Base-by-base conservation (phyloP, 1,284 basidiomycete genomes). In the Cryptococcus sp. region DNA sequence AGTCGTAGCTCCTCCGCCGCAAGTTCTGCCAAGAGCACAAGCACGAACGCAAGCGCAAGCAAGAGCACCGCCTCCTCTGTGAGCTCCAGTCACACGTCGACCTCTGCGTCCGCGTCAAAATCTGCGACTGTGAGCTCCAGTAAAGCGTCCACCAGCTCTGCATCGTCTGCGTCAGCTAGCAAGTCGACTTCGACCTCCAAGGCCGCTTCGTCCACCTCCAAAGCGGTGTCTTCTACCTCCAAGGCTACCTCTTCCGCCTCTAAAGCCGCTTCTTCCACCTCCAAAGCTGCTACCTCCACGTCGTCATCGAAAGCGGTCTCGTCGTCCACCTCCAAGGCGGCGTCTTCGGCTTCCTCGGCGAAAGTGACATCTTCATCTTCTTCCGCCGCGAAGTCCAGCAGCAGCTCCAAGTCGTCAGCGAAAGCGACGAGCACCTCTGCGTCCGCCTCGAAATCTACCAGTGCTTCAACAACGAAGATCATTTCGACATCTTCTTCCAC, bases 51-150 rank as follows among this genome's bases (percentile, higher is more conserved):
- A 2, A 35, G 30, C 30, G 30, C 30, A 13, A 35, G 30, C 30
- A 35, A 35, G n/a, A n/a, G 22, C 42, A 45, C 5, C 22, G 3
- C 42, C 13, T 1, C 42, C 2, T 5, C 13, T 19, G 42, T 45
- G 42, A 45, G 42, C 42, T 45, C 42, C 42, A 45, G 42, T 45
- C 42, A 45, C 30, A 35, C 30, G 30, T 35, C 30, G 42, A 45
- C 42, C 20, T 43, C 54, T 40, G 16, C 13, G 7, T 23, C 47
- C 22, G 25, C 40, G 5, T 58, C 60, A 11, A 46, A 23, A 20
- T 39, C 52, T n/a, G 52, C 43, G 23, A 20, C 38, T 42, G 53
- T 49, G 46, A 49, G 53, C 43, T 61, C 60, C 41, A 42, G 47
- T 19, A 27, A 46, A 3, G 40, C 51, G 49, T 40, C 45, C 25